phyloP scores from a whole-genome alignment of 2,329 filamentous ascomycete genomes.

The Alternaria postmessia region DNA sequence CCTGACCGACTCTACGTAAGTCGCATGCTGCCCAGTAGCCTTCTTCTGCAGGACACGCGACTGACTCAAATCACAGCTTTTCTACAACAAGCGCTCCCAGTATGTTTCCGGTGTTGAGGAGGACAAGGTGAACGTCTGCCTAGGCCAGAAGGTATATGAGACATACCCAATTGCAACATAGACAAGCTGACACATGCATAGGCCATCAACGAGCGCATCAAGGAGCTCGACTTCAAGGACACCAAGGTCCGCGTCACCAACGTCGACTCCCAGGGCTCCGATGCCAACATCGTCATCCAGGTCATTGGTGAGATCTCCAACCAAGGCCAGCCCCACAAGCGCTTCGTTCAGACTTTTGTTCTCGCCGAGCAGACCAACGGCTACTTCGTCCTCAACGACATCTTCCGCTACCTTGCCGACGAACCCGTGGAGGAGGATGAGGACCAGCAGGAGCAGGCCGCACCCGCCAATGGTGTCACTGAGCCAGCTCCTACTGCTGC shows the following conservation, averaged over 20 bases:
- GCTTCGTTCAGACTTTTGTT: constrained; percentile 98
- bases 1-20: constrained; percentile 86
- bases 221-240: constrained; percentile 90
- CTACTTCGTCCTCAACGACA: constrained; percentile 98
- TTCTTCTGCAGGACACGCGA: neutral
- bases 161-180: neutral
- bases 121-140: constrained; percentile 83
- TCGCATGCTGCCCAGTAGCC: neutral
- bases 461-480: constrained; percentile 48
- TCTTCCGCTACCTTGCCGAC: constrained; percentile 91
- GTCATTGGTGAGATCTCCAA: constrained; percentile 98
- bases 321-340: constrained; percentile 88
- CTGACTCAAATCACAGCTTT: constrained; percentile 64
- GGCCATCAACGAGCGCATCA: constrained; percentile 95
- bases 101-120: constrained; percentile 93
- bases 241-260: constrained; percentile 99
- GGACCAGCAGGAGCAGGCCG: constrained; percentile 48
- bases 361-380: constrained; percentile 95
- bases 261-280: constrained; percentile 93
- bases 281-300: constrained; percentile 93
- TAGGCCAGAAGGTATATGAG: constrained; percentile 80
- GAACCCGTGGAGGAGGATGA: constrained; percentile 73
- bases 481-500: constrained; percentile 52
- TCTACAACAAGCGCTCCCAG: constrained; percentile 96
- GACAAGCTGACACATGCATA: constrained; percentile 49